Base-by-base conservation (phyloP, 768 basidiomycete species). In the Boletellus sp. region DNA sequence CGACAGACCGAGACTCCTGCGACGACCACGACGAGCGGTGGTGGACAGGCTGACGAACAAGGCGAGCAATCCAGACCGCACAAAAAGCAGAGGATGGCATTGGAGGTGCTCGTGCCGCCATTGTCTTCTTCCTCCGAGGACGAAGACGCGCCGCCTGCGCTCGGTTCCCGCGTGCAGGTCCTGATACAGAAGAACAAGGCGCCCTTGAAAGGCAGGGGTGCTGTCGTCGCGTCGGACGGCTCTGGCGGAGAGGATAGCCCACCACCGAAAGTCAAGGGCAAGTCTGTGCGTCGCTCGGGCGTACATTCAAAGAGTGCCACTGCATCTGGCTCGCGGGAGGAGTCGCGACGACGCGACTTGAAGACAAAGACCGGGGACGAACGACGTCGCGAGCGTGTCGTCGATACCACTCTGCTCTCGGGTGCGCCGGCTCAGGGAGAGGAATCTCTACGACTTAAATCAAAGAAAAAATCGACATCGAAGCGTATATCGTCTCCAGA, bases 31-130 rank as follows among this genome's bases (percentile, higher is more conserved):
- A 6, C 41, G 23, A 43, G 19, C 2, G 37, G 16, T 15, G 39
- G 5, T 2, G 24, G 5, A 6, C 28, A 42, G 20, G 20, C 0
- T 1, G 50, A 41, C 0, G 49, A 47, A 20, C 16, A 33, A 8
- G 10, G 1, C 17, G 54, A 54, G 13, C 20, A 28, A 19, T 23
- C 48, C 0, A 42, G 59, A 16, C 63, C 59, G 6, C 40, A 6
- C 34, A 66, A 66, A 52, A 66, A 52, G 47, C 61, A 40, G 9
- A 66, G 35, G 28, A 38, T 28, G 34, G n/a, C 11, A 2, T 26
- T 55, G 20, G 54, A 61, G 6, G 31, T 41, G 13, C 19, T 67
- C 12, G 22, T 36, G 0, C 50, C 59, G 0, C 43, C 54, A 0
- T 17, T 62, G 3, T 51, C 60, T 5, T 48, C 60, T 5, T 48